Evolutionary conservation across 208 protist genomes (phyloP), one percentile per base, ranked within the genome.

Genomic region (Tritrichomonas musculus): DNA sequence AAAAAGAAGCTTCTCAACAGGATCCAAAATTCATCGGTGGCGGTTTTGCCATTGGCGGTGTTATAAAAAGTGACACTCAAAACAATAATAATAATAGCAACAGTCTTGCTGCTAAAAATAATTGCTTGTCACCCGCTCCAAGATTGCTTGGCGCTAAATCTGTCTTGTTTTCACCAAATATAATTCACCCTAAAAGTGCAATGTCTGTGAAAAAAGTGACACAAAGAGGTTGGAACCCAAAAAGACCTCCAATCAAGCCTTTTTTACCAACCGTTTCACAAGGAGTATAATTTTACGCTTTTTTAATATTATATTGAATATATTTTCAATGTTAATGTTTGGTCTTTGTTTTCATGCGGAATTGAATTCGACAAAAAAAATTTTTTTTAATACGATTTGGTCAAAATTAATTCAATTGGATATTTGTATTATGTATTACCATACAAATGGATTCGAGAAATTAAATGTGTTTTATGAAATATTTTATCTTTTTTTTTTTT

Each of bases 231-330:
- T 88, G 77, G 77, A 88, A 88, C 39, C 77, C 77, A 39, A 30
- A 44, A 88, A 53, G 77, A 57, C 27, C 14, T 17, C 27, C 77
- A 17, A 44, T 88, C 0, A 88, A 88, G 30, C 77, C 77, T 39
- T 88, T 88, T 49, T 57, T 88, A 39, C 77, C 77, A 33, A 88
- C 77, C 17, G 77, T 88, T 39, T 50, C 73, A 44, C 33, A 82
- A 50, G 53, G 53, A 60, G 5, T 17, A 60, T 60, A 60, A 60
- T 60, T 60, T n/a, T n/a, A n/a, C n/a, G n/a, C n/a, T n/a, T n/a
- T n/a, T n/a, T n/a, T n/a, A n/a, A n/a, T n/a, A n/a, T n/a, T n/a
- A n/a, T n/a, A n/a, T n/a, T n/a, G n/a, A n/a, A n/a, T n/a, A n/a
- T n/a, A n/a, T n/a, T n/a, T n/a, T n/a, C n/a, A n/a, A n/a, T n/a